Conservation (phyloP, 306 rosid species). For the Arachis hypogaea region DNA sequence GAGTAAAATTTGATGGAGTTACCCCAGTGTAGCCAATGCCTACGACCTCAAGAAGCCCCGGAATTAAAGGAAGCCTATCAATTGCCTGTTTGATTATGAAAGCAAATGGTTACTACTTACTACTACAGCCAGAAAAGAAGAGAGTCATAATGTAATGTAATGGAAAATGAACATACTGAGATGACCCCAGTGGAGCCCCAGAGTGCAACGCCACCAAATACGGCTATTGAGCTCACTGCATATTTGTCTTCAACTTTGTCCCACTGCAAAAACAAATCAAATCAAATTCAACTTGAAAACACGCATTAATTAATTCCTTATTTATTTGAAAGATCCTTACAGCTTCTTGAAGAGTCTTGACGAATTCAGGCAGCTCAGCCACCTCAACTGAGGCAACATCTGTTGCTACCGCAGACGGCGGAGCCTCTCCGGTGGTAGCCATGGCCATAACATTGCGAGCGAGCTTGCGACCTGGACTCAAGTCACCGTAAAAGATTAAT, state of each 20-base stretch:
- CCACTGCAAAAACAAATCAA: conserved; percentile 54
- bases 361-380: conserved; percentile 64
- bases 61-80: conserved; percentile 92
- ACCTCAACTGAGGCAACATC: conserved; percentile 56
- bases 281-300: no score
- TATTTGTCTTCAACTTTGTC: conserved; percentile 94
- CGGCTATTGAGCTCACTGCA: conserved; percentile 78
- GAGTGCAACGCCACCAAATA: conserved; percentile 68
- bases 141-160: no score
- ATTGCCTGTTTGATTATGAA: conserved; percentile 63
- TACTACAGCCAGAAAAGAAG: no score
- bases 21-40: conserved; percentile 98
- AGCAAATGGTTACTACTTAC: no score
- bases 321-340: conserved; percentile 46
- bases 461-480: conserved; percentile 65
- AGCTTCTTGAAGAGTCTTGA: conserved; percentile 71
- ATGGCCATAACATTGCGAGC: conserved; percentile 76
- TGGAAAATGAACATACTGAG: conserved; percentile 50
- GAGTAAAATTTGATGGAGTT: conserved; percentile 34
- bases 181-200: conserved; percentile 77
- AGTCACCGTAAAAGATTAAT: no score
- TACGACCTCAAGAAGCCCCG: conserved; percentile 86
- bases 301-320: not conserved
- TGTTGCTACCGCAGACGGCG: conserved; percentile 4
- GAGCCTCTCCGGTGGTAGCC: conserved; percentile 74